phyloP scores from a whole-genome alignment of 2,329 filamentous ascomycete species.

The Aspergillus hiratsukae region DNA sequence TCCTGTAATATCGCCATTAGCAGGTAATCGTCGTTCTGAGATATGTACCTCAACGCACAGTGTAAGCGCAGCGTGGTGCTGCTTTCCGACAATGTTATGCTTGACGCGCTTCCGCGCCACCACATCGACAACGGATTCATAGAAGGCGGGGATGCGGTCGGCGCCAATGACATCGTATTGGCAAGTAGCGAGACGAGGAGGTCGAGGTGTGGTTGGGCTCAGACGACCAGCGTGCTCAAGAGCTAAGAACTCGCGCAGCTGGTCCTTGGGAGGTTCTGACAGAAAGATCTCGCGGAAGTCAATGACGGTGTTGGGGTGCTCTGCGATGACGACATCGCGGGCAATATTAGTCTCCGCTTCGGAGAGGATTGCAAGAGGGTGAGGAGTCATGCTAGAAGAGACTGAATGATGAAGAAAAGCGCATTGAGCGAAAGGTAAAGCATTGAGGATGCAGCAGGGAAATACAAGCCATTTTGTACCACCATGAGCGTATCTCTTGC shows the following conservation, averaged over 20 bases:
- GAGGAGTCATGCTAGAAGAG: conserved; percentile 20
- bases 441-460: not conserved
- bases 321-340: conserved; percentile 28
- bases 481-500: not conserved
- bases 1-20: conserved; percentile 20
- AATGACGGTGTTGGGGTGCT: conserved; percentile 28
- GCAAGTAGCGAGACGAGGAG: conserved; percentile 49
- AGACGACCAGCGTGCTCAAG: conserved; percentile 45
- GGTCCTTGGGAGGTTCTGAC: conserved; percentile 47
- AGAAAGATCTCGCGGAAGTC: conserved; percentile 50
- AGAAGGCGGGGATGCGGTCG: conserved; percentile 50
- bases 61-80: conserved; percentile 47
- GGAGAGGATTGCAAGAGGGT: conserved; percentile 33
- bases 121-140: conserved; percentile 52
- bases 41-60: conserved; percentile 28
- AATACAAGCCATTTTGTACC: not conserved
- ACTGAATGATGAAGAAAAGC: not conserved
- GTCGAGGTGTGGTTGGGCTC: conserved; percentile 39
- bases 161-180: conserved; percentile 54
- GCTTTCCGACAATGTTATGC: conserved; percentile 45
- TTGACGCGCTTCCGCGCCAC: conserved; percentile 38
- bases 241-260: conserved; percentile 46
- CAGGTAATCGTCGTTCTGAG: not conserved
- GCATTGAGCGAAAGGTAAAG: not conserved
- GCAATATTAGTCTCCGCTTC: conserved; percentile 30